These are phyloP conservation scores for Bacidia gigantensis DNA, from an alignment of 495 filamentous ascomycete genomes.

Conservation along the genomic window DNA sequence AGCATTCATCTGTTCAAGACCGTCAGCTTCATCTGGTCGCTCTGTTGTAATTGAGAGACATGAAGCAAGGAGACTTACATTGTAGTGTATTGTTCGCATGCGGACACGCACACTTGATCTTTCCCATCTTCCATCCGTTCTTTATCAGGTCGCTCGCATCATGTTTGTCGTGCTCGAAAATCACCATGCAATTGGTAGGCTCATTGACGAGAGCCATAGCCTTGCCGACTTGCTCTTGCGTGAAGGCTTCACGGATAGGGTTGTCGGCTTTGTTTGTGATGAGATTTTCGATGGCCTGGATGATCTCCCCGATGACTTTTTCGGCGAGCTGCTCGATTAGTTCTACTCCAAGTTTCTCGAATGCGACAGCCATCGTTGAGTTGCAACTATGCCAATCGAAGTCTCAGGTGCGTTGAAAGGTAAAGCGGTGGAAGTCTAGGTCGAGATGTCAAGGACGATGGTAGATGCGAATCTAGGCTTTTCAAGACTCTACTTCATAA, in stretches of 20 bases:
- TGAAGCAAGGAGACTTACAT: too few relatives aligned
- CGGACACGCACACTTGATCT: neutral
- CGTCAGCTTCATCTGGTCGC: too few relatives aligned
- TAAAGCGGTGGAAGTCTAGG: neutral
- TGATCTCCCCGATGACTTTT: neutral
- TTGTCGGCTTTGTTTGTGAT: conserved; percentile 1
- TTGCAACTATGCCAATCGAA: too few relatives aligned
- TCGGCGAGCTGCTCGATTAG: neutral
- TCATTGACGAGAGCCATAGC: neutral
- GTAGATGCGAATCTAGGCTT: too few relatives aligned
- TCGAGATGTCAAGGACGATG: too few relatives aligned
- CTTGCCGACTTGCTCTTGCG: neutral
- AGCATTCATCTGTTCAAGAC: too few relatives aligned
- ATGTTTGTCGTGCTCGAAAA: neutral
- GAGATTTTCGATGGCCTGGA: neutral
- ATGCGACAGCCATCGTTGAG: neutral
- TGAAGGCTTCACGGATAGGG: neutral
- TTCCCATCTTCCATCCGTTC: neutral
- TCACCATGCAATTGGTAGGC: neutral
- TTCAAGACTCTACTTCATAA: too few relatives aligned
- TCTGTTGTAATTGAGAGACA: too few relatives aligned
- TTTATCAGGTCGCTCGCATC: neutral
- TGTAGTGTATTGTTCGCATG: neutral
- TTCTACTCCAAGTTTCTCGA: neutral
- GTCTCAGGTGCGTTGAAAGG: neutral